Evolutionary conservation across 164 flowering plant genomes (phyloP).

Genomic region (Nymphaea colorata): DNA sequence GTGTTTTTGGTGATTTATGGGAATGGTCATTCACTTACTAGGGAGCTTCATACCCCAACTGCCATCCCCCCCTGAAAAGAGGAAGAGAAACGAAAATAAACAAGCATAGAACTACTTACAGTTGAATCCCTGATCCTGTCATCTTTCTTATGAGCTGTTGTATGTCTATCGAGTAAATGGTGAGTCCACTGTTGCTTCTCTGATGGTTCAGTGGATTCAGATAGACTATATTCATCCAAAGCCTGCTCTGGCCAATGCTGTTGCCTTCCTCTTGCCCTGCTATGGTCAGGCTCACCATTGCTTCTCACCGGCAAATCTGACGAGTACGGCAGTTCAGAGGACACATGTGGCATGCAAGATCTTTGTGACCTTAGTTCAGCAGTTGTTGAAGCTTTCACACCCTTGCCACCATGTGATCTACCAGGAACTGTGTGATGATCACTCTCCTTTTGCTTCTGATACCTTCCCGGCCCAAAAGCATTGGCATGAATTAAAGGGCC

Average conservation of each 20-base stretch:
- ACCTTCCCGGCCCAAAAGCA: slow-evolving; percentile 12
- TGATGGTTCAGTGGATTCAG: slow-evolving; percentile 30
- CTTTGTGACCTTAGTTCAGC: slow-evolving; percentile 29
- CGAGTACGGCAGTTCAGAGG: slow-evolving; percentile 27
- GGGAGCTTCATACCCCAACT: no score
- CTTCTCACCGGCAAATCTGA: slow-evolving; percentile 43
- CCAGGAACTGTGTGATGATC: slow-evolving; percentile 15
- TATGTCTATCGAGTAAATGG: slow-evolving; percentile 31
- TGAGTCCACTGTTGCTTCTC: slow-evolving; percentile 34
- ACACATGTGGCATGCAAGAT: slow-evolving; percentile 26
- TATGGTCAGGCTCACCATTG: slow-evolving; percentile 22
- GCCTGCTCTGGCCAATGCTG: slow-evolving; percentile 32
- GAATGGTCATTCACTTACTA: no score
- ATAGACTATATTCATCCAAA: slow-evolving; percentile 14
- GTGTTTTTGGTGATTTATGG: no score
- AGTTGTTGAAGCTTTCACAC: slow-evolving; percentile 16
- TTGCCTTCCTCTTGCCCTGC: slow-evolving; percentile 19
- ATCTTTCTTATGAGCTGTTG: slow-evolving; percentile 33
- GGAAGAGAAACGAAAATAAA: no score
- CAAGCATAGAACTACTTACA: slow-evolving; percentile 15
- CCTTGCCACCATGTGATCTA: slow-evolving; percentile 5
- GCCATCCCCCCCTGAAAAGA: no score
- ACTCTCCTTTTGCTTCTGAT: slow-evolving; percentile 10
- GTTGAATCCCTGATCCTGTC: slow-evolving; percentile 23
- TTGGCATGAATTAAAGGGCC: slow-evolving; percentile 21